Percentiles rank a stretch among this genome's conserved stretches.
These are phyloP conservation scores for Guadua angustifolia DNA, from an alignment of 176 grass and related monocot genomes.

Conservation along the genomic window DNA sequence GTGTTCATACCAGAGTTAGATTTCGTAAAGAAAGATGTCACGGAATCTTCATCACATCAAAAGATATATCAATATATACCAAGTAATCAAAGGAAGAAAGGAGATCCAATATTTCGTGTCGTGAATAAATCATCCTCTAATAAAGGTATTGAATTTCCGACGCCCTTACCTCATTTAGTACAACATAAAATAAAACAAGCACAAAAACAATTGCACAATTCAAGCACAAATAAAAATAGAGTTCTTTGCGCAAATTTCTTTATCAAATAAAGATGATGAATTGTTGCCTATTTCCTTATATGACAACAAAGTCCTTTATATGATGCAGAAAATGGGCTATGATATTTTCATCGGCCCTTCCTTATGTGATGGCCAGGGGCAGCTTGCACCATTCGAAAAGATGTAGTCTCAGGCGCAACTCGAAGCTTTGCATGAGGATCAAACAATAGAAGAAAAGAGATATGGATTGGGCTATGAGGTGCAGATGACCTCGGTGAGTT, in stretches of 20 bases:
- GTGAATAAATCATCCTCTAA: neutral
- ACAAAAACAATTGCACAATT: neutral
- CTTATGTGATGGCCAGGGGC: neutral
- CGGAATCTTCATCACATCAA: too few species aligned
- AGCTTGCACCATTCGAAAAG: neutral
- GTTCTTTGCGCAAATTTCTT: accelerated
- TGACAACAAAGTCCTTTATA: neutral
- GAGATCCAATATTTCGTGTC: neutral
- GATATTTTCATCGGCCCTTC: neutral
- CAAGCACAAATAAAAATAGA: neutral
- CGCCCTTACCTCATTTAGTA: neutral
- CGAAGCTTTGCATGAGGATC: neutral
- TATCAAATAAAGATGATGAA: neutral
- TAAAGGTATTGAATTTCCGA: neutral
- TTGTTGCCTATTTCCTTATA: neutral
- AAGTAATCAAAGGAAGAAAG: neutral
- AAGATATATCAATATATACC: too few species aligned
- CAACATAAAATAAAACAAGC: neutral
- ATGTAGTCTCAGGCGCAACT: neutral
- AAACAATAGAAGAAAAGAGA: neutral
- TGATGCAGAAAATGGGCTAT: slow-evolving; percentile 9
- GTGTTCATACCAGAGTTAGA: neutral
- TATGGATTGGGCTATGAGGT: neutral
- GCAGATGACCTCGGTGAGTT: neutral
- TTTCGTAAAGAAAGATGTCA: too few species aligned